Conservation (phyloP, 768 basidiomycete genomes). For the Lactarius indigo region DNA sequence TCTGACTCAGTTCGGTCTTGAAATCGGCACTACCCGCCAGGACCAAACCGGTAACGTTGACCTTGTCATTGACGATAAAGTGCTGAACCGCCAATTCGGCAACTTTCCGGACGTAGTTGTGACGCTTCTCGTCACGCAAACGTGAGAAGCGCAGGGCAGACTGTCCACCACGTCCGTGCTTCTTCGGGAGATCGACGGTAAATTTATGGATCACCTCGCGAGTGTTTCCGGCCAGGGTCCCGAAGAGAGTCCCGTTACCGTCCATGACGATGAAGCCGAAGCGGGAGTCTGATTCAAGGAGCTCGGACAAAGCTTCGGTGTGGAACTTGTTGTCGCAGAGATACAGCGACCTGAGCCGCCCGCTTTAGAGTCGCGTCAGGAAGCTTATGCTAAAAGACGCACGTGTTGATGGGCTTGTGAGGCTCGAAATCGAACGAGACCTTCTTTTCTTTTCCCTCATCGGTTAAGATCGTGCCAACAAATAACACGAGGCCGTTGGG, state of each 20-base stretch:
- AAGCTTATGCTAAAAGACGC: slow-evolving; percentile 31
- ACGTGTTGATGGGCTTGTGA: slow-evolving; percentile 99
- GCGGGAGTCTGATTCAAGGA: slow-evolving; percentile 94
- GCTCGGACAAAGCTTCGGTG: slow-evolving; percentile 94
- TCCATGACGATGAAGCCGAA: slow-evolving; percentile 99
- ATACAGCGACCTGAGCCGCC: slow-evolving; percentile 77
- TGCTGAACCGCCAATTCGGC: slow-evolving; percentile 96
- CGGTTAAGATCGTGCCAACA: slow-evolving; percentile 96
- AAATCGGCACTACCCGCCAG: slow-evolving; percentile 97
- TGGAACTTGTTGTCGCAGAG: slow-evolving; percentile 99
- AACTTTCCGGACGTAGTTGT: slow-evolving; percentile 99
- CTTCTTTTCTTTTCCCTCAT: slow-evolving; percentile 99
- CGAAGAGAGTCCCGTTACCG: slow-evolving; percentile 95
- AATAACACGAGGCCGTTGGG: slow-evolving; percentile 97
- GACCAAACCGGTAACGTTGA: slow-evolving; percentile 95
- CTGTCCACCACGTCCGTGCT: slow-evolving; percentile 99
- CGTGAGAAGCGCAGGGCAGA: slow-evolving; percentile 99
- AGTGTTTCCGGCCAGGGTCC: slow-evolving; percentile 93
- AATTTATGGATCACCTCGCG: slow-evolving; percentile 98
- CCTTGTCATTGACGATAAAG: slow-evolving; percentile 96
- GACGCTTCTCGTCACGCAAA: slow-evolving; percentile 97
- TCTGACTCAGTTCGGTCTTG: slow-evolving; percentile 95
- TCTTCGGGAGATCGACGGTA: slow-evolving; percentile 98
- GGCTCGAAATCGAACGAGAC: slow-evolving; percentile 98
- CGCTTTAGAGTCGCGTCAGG: neutral